phyloP scores from a whole-genome alignment of 2,329 filamentous ascomycete genomes.

The Fusarium palustre region DNA sequence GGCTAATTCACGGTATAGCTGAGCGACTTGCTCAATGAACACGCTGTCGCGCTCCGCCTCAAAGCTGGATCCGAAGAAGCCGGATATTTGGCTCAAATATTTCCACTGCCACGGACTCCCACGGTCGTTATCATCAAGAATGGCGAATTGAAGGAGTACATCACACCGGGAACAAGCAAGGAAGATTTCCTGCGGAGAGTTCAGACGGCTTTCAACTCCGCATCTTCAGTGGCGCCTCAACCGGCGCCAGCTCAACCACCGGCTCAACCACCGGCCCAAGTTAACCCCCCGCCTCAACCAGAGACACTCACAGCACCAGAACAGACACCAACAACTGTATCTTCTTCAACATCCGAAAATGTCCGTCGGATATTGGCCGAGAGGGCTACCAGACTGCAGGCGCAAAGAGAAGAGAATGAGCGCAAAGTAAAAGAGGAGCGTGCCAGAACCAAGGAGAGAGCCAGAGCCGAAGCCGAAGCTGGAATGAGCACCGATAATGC shows the following conservation, averaged over 20 bases:
- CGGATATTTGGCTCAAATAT: slow-evolving; percentile 83
- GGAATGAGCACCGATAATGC: slow-evolving; percentile 49
- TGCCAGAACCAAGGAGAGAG: slow-evolving; percentile 61
- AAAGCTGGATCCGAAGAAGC: slow-evolving; percentile 82
- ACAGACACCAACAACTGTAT: slow-evolving; percentile 35
- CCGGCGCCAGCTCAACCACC: slow-evolving; percentile 9
- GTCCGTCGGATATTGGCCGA: slow-evolving; percentile 61
- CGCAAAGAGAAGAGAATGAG: slow-evolving; percentile 58
- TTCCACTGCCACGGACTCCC: slow-evolving; percentile 81
- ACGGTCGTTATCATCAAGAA: slow-evolving; percentile 84
- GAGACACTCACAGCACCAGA: slow-evolving; percentile 33
- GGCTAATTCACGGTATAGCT: slow-evolving; percentile 58
- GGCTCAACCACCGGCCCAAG: slow-evolving; percentile 10
- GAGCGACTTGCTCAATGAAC: slow-evolving; percentile 65
- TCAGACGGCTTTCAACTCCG: slow-evolving; percentile 50
- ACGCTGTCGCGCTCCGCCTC: slow-evolving; percentile 78
- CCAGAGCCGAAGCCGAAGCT: slow-evolving; percentile 56
- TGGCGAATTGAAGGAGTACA: slow-evolving; percentile 81
- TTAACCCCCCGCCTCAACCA: slow-evolving; percentile 35
- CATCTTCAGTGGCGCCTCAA: slow-evolving; percentile 34
- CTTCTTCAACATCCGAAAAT: slow-evolving; percentile 49
- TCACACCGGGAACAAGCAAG: slow-evolving; percentile 71
- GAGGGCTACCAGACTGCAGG: slow-evolving; percentile 59
- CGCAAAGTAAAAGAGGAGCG: slow-evolving; percentile 63
- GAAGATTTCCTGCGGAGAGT: slow-evolving; percentile 71